Conservation (phyloP, 805 yeast genomes). For the Blastobotrys parvus region DNA sequence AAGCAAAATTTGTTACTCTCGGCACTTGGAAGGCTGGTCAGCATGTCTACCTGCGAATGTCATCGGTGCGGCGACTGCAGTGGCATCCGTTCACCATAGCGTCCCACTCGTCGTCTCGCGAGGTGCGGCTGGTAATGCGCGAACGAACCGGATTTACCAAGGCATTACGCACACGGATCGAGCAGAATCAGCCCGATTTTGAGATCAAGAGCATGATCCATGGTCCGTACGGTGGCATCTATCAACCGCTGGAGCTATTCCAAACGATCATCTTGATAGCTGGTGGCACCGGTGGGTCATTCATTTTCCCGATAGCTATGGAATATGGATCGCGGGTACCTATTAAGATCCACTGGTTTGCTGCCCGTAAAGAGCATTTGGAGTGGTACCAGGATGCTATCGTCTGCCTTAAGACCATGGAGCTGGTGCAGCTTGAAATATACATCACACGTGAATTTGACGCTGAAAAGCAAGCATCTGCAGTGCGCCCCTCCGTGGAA, state of each 20-base stretch:
- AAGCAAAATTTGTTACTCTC: slow-evolving; percentile 10
- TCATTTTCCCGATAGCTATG: slow-evolving; percentile 38
- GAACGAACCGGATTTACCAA: slow-evolving; percentile 38
- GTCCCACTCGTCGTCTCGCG: slow-evolving; percentile 32
- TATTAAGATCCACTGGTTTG: slow-evolving; percentile 31
- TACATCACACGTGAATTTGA: slow-evolving; percentile 24
- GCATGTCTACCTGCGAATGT: slow-evolving; percentile 36
- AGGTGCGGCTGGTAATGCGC: slow-evolving; percentile 35
- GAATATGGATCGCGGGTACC: slow-evolving; percentile 31
- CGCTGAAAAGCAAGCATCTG: too few relatives aligned
- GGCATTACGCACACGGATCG: slow-evolving; percentile 28
- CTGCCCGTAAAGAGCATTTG: slow-evolving; percentile 23
- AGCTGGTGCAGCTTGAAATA: slow-evolving; percentile 18
- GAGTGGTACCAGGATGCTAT: slow-evolving; percentile 34
- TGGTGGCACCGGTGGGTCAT: slow-evolving; percentile 42
- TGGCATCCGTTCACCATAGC: slow-evolving; percentile 43
- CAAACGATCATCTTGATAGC: slow-evolving; percentile 34
- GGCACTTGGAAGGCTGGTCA: slow-evolving; percentile 43
- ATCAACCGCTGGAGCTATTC: slow-evolving; percentile 36
- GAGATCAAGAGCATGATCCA: slow-evolving; percentile 23
- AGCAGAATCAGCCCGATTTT: slow-evolving; percentile 14
- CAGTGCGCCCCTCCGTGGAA: background rate
- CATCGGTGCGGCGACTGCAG: slow-evolving; percentile 32
- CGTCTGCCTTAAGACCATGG: slow-evolving; percentile 25
- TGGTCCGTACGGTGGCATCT: slow-evolving; percentile 40